Conservation (phyloP, 1,284 basidiomycete species). For the Ustilago nuda region DNA sequence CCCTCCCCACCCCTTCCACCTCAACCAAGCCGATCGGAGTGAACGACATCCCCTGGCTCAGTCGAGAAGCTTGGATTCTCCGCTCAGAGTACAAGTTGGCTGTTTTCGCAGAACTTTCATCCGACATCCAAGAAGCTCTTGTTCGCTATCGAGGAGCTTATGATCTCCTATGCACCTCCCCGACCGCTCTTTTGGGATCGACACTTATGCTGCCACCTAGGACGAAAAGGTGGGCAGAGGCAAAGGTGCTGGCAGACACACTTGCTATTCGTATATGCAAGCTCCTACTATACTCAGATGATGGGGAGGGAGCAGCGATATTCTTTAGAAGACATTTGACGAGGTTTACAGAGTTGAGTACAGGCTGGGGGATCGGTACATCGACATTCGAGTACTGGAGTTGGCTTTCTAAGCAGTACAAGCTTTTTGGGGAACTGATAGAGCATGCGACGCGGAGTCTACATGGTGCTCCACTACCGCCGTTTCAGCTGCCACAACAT, state of each 20-base stretch:
- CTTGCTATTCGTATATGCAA: constrained; percentile 58
- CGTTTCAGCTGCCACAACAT: constrained; percentile 36
- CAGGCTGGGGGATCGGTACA: constrained; percentile 96
- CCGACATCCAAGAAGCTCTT: constrained; percentile 79
- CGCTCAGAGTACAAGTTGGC: constrained; percentile 97
- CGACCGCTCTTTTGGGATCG: constrained; percentile 72
- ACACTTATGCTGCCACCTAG: constrained; percentile 86
- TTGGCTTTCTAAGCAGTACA: constrained; percentile 87
- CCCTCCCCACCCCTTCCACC: constrained; percentile 2
- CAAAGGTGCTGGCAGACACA: constrained; percentile 88
- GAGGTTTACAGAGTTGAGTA: constrained; percentile 85
- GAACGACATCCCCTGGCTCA: constrained; percentile 70
- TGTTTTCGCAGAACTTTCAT: constrained; percentile 91
- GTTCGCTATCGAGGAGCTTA: constrained; percentile 41
- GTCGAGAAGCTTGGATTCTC: constrained; percentile 92
- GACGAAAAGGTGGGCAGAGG: constrained; percentile 97
- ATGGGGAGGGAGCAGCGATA: constrained; percentile 76
- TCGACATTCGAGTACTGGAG: constrained; percentile 97
- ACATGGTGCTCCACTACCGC: constrained; percentile 35
- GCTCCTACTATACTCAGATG: constrained; percentile 86
- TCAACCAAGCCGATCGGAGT: constrained; percentile 14
- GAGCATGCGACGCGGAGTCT: constrained; percentile 40
- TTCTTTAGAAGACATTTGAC: constrained; percentile 86
- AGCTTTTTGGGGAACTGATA: constrained; percentile 59
- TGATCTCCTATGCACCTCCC: constrained; percentile 37